These are phyloP conservation scores for Barnettozyma californica DNA, from an alignment of 805 yeast genomes.

Conservation along the genomic window DNA sequence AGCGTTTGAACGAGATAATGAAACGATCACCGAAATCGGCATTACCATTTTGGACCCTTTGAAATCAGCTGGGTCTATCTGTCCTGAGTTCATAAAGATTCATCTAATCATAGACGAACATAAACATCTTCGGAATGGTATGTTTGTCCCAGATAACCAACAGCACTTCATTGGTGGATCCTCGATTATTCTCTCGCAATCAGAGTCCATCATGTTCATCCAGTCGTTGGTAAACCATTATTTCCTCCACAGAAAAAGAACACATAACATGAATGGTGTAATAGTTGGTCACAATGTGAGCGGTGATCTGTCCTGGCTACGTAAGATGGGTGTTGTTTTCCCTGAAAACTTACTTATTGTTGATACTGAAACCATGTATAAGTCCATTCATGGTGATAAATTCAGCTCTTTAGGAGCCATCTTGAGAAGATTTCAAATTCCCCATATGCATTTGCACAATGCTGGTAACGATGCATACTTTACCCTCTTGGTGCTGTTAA, in stretches of 20 bases:
- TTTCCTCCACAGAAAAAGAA: conserved; percentile 27
- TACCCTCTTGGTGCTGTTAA: conserved; percentile 48
- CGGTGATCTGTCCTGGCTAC: conserved; percentile 52
- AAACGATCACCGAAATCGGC: conserved; percentile 51
- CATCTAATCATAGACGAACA: conserved; percentile 44
- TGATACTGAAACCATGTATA: conserved; percentile 48
- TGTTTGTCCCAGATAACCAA: conserved; percentile 50
- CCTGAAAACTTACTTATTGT: conserved; percentile 30
- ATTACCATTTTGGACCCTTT: conserved; percentile 52
- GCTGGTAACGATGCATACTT: conserved; percentile 70
- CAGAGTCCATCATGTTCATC: conserved; percentile 33
- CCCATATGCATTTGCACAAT: conserved; percentile 58
- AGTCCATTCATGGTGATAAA: conserved; percentile 31
- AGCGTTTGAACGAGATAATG: conserved; percentile 44
- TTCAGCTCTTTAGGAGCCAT: conserved; percentile 41
- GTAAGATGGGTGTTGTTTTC: conserved; percentile 39
- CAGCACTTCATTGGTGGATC: conserved; percentile 45
- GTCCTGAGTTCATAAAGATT: conserved; percentile 37
- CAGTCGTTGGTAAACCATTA: conserved; percentile 41
- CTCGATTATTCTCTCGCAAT: conserved; percentile 36
- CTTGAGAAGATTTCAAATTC: conserved; percentile 42
- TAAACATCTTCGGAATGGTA: conserved; percentile 40
- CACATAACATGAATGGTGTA: conserved; percentile 28
- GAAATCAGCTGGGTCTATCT: conserved; percentile 32
- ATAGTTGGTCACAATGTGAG: conserved; percentile 57